Evolutionary conservation across 2,329 filamentous ascomycete species (phyloP).

Genomic region (Stagonosporopsis chrysanthemi): DNA sequence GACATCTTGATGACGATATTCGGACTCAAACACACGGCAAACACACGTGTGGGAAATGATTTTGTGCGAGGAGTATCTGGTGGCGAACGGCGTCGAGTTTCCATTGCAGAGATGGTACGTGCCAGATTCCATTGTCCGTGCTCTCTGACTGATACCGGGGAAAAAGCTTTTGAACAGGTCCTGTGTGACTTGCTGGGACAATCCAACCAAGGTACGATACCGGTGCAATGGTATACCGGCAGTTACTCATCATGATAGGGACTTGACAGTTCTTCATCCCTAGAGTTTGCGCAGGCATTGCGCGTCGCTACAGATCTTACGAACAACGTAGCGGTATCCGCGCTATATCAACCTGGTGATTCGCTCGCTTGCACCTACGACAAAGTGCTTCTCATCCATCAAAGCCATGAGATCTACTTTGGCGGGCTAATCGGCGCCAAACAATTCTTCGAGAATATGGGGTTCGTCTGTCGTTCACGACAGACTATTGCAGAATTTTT

Average conservation of each 20-base stretch:
- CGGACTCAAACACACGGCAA: slow-evolving; percentile 70
- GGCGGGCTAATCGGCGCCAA: slow-evolving; percentile 67
- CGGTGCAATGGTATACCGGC: background rate
- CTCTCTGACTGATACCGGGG: slow-evolving; percentile 28
- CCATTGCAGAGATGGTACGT: slow-evolving; percentile 66
- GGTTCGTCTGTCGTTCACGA: slow-evolving; percentile 61
- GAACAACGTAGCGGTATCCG: background rate
- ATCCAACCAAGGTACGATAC: slow-evolving; percentile 60
- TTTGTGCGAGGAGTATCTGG: slow-evolving; percentile 75
- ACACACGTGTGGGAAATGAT: slow-evolving; percentile 75
- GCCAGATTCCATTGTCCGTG: slow-evolving; percentile 54
- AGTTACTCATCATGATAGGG: slow-evolving; percentile 53
- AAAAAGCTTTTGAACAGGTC: background rate
- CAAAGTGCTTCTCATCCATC: slow-evolving; percentile 51
- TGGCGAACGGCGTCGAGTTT: slow-evolving; percentile 77
- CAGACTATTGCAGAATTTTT: slow-evolving; percentile 76
- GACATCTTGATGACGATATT: slow-evolving; percentile 54
- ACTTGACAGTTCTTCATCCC: slow-evolving; percentile 63
- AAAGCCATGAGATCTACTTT: slow-evolving; percentile 73
- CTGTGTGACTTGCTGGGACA: slow-evolving; percentile 69
- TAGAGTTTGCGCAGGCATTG: slow-evolving; percentile 58
- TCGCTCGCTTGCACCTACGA: slow-evolving; percentile 10
- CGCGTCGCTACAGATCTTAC: slow-evolving; percentile 42
- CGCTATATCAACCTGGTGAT: slow-evolving; percentile 11
- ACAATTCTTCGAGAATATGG: slow-evolving; percentile 70